phyloP scores from a whole-genome alignment of 768 basidiomycete species.

The Tricholoma saponaceum region DNA sequence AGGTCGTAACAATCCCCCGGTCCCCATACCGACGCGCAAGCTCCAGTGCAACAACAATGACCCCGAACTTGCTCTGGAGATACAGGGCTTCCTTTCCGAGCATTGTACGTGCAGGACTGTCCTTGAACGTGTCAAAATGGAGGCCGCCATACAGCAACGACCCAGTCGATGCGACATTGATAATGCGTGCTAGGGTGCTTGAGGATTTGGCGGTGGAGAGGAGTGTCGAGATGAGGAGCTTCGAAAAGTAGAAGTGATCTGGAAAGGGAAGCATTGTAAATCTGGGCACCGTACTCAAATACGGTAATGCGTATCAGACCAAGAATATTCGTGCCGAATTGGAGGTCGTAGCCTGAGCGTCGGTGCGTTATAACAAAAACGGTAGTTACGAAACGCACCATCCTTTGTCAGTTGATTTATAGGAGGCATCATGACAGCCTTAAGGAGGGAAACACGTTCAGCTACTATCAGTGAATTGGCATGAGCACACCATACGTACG shows the following conservation, averaged over 20 bases:
- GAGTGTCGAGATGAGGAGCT: slow-evolving; percentile 40
- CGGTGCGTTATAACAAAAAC: neutral
- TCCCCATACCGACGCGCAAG: slow-evolving; percentile 36
- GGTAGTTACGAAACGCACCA: neutral
- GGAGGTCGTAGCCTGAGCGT: slow-evolving; percentile 49
- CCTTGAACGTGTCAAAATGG: slow-evolving; percentile 39
- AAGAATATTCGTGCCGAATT: slow-evolving; percentile 54
- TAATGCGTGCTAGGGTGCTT: slow-evolving; percentile 34
- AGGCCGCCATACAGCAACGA: slow-evolving; percentile 16
- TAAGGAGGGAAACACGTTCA: slow-evolving; percentile 9
- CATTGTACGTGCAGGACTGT: slow-evolving; percentile 28
- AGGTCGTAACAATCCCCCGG: slow-evolving; percentile 36
- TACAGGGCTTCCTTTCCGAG: slow-evolving; percentile 16
- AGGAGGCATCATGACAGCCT: slow-evolving; percentile 45
- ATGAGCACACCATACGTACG: neutral
- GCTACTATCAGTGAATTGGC: neutral
- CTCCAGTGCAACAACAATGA: slow-evolving; percentile 34
- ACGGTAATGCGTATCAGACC: slow-evolving; percentile 21
- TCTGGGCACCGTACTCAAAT: neutral
- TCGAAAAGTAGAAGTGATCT: slow-evolving; percentile 45
- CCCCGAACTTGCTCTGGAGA: slow-evolving; percentile 31
- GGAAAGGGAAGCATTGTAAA: neutral
- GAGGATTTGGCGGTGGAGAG: slow-evolving; percentile 32
- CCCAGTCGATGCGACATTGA: slow-evolving; percentile 36
- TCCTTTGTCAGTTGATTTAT: slow-evolving; percentile 34